Conservation (phyloP, 2,329 filamentous ascomycete genomes). For the Conoideocrella luteorostrata region DNA sequence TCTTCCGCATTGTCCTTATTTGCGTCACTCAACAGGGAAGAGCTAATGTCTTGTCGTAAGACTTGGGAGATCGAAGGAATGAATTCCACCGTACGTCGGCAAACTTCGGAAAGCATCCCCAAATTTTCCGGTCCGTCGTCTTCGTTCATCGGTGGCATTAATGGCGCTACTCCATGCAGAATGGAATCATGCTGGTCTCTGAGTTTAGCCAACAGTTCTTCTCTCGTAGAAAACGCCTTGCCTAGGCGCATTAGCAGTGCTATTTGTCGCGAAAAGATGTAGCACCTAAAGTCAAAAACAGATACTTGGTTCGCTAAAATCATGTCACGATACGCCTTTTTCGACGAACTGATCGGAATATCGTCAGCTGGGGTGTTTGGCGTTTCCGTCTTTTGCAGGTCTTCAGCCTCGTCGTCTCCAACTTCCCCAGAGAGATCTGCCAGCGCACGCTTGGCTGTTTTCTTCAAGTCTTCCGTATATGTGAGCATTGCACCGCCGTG, state of each 20-base stretch:
- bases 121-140: constrained; percentile 67
- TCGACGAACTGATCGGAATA: constrained; percentile 55
- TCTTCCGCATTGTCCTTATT: constrained; percentile 29
- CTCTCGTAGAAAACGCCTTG: constrained; percentile 60
- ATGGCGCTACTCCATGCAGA: constrained; percentile 50
- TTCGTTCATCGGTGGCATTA: constrained; percentile 39
- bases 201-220: constrained; percentile 56
- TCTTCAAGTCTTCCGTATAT: constrained; percentile 68
- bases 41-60: constrained; percentile 66
- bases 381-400: constrained; percentile 41
- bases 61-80: constrained; percentile 73
- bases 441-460: constrained; percentile 47
- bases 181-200: constrained; percentile 56
- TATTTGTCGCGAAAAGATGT: constrained; percentile 87
- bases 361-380: constrained; percentile 41
- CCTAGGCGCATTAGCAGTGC: constrained; percentile 74
- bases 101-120: constrained; percentile 76
- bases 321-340: constrained; percentile 82
- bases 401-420: constrained; percentile 36
- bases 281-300: constrained; percentile 89
- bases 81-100: constrained; percentile 74
- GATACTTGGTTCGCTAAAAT: constrained; percentile 95
- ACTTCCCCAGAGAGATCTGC: constrained; percentile 27
- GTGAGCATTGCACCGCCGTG: constrained; percentile 66
- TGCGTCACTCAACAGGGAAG: constrained; percentile 48